Evolutionary conservation across 768 basidiomycete species (phyloP).

Genomic region (Kwoniella botswanensis): DNA sequence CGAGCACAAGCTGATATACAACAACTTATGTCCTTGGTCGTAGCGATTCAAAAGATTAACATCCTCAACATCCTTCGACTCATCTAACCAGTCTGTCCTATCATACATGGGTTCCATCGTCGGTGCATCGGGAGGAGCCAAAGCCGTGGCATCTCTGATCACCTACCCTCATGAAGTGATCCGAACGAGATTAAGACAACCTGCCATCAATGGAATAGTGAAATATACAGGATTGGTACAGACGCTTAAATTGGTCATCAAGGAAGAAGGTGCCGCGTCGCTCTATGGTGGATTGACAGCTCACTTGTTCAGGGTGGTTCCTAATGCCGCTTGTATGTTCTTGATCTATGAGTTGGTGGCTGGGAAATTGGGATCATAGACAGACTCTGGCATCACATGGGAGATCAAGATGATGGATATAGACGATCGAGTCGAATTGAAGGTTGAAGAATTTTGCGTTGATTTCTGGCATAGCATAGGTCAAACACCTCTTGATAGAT

Average conservation of each 20-base stretch:
- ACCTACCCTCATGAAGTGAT: slow-evolving; percentile 99
- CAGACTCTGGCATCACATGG: too few species aligned
- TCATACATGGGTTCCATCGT: slow-evolving; percentile 64
- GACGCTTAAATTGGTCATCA: slow-evolving; percentile 80
- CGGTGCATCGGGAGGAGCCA: slow-evolving; percentile 88
- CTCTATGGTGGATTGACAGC: slow-evolving; percentile 92
- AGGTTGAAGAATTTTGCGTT: too few species aligned
- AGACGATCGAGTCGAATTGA: too few species aligned
- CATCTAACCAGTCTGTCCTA: slow-evolving; percentile 29
- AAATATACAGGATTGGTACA: slow-evolving; percentile 88
- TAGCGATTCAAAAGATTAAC: slow-evolving; percentile 74
- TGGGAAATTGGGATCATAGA: slow-evolving; percentile 33
- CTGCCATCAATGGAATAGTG: slow-evolving; percentile 69
- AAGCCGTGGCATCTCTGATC: slow-evolving; percentile 88
- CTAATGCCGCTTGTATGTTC: slow-evolving; percentile 97
- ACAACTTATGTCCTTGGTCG: neutral
- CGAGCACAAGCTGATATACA: neutral
- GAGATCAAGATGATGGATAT: too few species aligned
- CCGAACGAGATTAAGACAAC: slow-evolving; percentile 89
- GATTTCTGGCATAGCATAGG: neutral
- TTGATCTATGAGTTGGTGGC: slow-evolving; percentile 81
- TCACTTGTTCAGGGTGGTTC: slow-evolving; percentile 94
- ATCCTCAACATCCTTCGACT: slow-evolving; percentile 18
- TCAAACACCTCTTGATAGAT: neutral
- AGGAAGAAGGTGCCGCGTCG: slow-evolving; percentile 81